A percentile compares a stretch with the other conserved stretches of the same genome.
Evolutionary conservation across 2,329 filamentous ascomycete species (phyloP).

Genomic region (Colletotrichum cuscutae): DNA sequence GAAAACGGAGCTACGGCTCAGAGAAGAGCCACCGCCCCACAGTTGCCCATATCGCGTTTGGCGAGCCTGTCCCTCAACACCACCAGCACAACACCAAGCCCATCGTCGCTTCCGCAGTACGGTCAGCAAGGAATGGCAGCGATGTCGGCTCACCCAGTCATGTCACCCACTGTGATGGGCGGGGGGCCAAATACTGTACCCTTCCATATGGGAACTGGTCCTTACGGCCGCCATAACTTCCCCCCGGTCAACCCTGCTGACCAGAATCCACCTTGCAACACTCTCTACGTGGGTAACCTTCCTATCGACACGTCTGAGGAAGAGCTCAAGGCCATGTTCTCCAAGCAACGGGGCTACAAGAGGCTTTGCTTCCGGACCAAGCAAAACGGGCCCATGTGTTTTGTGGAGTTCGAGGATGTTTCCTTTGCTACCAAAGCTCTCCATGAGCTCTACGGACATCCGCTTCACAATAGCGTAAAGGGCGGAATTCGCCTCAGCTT

Average conservation of each 20-base stretch:
- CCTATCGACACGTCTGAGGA: conserved; percentile 94
- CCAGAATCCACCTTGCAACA: conserved; percentile 97
- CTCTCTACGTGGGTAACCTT: conserved; percentile 96
- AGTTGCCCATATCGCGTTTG: conserved; percentile 77
- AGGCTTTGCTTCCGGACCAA: conserved; percentile 95
- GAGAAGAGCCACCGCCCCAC: conserved; percentile 77
- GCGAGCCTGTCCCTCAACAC: conserved; percentile 78
- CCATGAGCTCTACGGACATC: conserved; percentile 87
- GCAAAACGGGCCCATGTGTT: conserved; percentile 97
- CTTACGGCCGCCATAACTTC: conserved; percentile 65
- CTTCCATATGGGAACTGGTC: conserved; percentile 46
- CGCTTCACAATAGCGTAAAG: conserved; percentile 90
- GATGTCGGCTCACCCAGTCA: conserved; percentile 56
- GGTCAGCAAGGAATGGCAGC: conserved; percentile 41
- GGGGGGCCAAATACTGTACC: conserved; percentile 45
- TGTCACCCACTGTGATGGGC: conserved; percentile 67
- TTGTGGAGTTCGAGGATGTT: conserved; percentile 96
- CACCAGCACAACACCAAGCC: conserved; percentile 62
- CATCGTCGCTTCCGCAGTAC: conserved; percentile 64
- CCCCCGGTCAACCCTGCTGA: conserved; percentile 94
- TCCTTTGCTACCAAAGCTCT: conserved; percentile 92
- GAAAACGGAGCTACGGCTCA: conserved; percentile 68
- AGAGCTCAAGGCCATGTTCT: conserved; percentile 93
- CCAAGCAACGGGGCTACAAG: conserved; percentile 94
- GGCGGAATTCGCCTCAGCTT: conserved; percentile 96